Conservation (phyloP, 257 asterid genomes). For the Petrea volubilis region DNA sequence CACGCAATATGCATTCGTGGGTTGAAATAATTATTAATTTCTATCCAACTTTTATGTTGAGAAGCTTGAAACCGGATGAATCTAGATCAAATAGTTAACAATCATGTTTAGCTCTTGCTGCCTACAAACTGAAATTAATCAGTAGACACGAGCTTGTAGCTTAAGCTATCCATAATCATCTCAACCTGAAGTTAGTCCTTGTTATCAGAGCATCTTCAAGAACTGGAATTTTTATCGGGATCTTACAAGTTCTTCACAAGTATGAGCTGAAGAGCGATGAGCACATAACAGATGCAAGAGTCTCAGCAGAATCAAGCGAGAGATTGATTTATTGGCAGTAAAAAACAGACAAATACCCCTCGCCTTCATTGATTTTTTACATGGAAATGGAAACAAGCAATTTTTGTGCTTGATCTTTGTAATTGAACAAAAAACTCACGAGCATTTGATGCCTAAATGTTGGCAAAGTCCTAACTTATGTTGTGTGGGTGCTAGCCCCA, state of each 20-base stretch:
- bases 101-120: too few species aligned
- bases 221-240: neutral
- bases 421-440: constrained; percentile 16
- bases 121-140: too few species aligned
- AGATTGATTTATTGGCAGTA: constrained; percentile 28
- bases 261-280: constrained; percentile 9
- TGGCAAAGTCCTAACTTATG: constrained; percentile 15
- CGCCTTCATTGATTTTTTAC: constrained; percentile 21
- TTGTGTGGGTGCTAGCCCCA: constrained; percentile 21
- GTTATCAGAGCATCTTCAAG: neutral
- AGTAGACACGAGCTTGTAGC: too few species aligned
- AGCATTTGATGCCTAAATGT: constrained; percentile 25
- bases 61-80: too few species aligned
- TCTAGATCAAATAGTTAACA: too few species aligned
- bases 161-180: too few species aligned
- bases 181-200: too few species aligned
- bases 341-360: constrained; percentile 14
- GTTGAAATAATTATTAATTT: too few species aligned
- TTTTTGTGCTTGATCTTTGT: constrained; percentile 13
- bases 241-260: neutral
- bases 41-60: too few species aligned
- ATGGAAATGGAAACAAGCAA: constrained; percentile 11
- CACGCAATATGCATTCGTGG: too few species aligned
- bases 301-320: neutral
- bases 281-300: constrained; percentile 19